Base-by-base conservation (phyloP, 495 filamentous ascomycete species). In the Penicillium simplicissimum region DNA sequence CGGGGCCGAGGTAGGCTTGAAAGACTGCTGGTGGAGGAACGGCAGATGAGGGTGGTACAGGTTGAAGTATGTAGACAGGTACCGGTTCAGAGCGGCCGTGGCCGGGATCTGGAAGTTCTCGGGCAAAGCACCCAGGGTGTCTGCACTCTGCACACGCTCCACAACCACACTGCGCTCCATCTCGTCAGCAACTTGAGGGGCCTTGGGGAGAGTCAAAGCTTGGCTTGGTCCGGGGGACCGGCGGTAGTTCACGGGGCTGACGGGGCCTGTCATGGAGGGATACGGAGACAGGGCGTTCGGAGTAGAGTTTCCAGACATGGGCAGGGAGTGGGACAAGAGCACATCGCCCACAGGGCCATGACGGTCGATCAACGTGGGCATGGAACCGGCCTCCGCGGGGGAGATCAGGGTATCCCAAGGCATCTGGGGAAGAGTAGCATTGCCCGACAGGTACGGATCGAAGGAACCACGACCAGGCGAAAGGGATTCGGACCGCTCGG, bases 11-110 rank as follows among this genome's bases (percentile, higher is more conserved):
- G 89, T 87, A 10, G 92, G 91, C 60, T 87, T 83, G 79, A 98
- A 98, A 0, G 95, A 95, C 53, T 91, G 88, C 55, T 93, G 92
- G 72, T 98, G 95, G 68, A 98, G 79, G 84, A 98, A 98, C 1
- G 95, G 95, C 62, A 98, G 80, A 71, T 98, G 95, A 63, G 95
- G 96, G 71, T 98, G 95, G 76, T 98, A 98, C 68, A 97, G 80
- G 67, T 90, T 92, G 77, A 97, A 98, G 82, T 98, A 98, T 3
- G 93, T 96, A 19, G 93, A 87, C 38, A 98, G 81, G 70, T 94
- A 97, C 65, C 90, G 84, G 76, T 98, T 98, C 67, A 98, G 74
- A 17, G 89, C 88, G 23, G 82, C 76, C 49, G 89, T 82, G 67
- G 80, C 86, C 10, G 95, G 96, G 23, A 96, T 84, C 66, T 92